A percentile compares a stretch with the other conserved stretches of the same genome.
phyloP scores from a whole-genome alignment of 495 filamentous ascomycete species.

The Acidiella bohemica region DNA sequence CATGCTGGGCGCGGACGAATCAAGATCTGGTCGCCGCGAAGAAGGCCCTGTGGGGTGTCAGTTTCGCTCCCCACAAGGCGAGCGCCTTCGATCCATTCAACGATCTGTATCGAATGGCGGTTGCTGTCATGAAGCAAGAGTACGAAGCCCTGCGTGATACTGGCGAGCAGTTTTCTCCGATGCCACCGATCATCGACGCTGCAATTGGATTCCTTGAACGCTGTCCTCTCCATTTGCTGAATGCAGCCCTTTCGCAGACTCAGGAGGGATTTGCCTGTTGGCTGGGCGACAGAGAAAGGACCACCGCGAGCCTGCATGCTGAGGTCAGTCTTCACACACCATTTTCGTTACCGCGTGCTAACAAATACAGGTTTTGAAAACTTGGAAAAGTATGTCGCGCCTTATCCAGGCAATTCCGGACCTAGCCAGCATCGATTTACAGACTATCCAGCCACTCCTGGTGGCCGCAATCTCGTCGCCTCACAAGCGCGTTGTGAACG shows the following conservation, averaged over 20 bases:
- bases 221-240: conserved; percentile 26
- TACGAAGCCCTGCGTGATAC: conserved; percentile 9
- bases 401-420: conserved; percentile 21
- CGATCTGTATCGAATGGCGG: conserved; percentile 43
- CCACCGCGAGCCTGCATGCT: too few relatives aligned
- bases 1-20: conserved; percentile 22
- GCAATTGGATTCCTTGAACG: conserved; percentile 26
- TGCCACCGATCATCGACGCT: conserved; percentile 24
- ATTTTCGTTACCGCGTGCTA: too few relatives aligned
- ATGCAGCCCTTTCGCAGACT: conserved; percentile 35
- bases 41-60: conserved; percentile 46
- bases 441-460: conserved; percentile 39
- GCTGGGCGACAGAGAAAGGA: conserved; percentile 40
- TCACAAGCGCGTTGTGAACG: conserved; percentile 39
- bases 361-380: too few relatives aligned
- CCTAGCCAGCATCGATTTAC: conserved; percentile 33
- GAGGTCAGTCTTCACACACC: too few relatives aligned
- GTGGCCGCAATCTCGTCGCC: conserved; percentile 43
- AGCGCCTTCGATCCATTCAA: conserved; percentile 46
- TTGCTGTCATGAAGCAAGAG: conserved; percentile 30
- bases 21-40: conserved; percentile 45
- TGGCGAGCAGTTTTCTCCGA: not conserved
- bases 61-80: conserved; percentile 27
- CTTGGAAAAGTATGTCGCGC: too few relatives aligned
- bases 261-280: conserved; percentile 48